These are phyloP conservation scores for Corynascus novoguineensis DNA, from an alignment of 495 filamentous ascomycete species.

Conservation along the genomic window DNA sequence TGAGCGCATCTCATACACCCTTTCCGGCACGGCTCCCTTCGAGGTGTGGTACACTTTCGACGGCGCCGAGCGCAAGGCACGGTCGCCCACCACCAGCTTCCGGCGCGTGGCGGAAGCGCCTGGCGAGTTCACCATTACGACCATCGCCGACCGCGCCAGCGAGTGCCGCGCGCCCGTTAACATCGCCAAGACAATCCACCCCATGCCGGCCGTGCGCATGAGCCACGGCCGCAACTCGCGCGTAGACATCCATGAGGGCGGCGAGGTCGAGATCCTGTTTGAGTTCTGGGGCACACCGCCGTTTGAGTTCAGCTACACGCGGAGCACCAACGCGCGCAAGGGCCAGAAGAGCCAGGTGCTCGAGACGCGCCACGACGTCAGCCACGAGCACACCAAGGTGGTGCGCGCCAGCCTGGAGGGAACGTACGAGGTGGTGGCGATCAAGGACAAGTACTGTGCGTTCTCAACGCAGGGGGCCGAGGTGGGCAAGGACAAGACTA, in stretches of 20 bases:
- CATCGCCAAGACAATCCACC: constrained; percentile 76
- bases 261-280: constrained; percentile 85
- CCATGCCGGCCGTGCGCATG: constrained; percentile 84
- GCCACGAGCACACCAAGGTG: constrained; percentile 70
- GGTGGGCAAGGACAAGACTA: constrained; percentile 2
- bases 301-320: constrained; percentile 95
- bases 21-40: constrained; percentile 85
- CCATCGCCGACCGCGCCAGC: constrained; percentile 73
- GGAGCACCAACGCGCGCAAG: constrained; percentile 74
- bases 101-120: constrained; percentile 85
- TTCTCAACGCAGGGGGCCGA: constrained; percentile 57
- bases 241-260: constrained; percentile 94
- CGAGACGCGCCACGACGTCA: constrained; percentile 82
- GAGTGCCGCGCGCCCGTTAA: constrained; percentile 73
- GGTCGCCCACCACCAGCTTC: constrained; percentile 70
- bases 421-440: constrained; percentile 91
- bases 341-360: constrained; percentile 71
- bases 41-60: constrained; percentile 89
- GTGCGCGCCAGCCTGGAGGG: constrained; percentile 85
- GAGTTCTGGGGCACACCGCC: constrained; percentile 93
- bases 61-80: constrained; percentile 68
- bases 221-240: constrained; percentile 69
- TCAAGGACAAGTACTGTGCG: constrained; percentile 85
- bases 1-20: constrained; percentile 82
- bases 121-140: constrained; percentile 81